Conservation (phyloP, 148 eudicot genomes). For the Cornus florida region DNA sequence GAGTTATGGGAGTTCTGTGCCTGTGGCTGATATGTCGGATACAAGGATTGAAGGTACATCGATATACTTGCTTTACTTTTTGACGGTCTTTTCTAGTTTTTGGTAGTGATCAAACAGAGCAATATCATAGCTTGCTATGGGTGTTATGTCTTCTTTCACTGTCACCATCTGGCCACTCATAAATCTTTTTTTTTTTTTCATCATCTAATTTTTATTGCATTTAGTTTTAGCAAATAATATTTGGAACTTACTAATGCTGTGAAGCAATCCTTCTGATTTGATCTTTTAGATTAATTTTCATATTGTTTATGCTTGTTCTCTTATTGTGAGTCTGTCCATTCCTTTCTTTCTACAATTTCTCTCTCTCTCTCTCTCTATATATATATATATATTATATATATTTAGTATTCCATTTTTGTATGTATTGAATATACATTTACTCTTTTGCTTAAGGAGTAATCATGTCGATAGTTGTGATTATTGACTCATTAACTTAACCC, state of each 20-base stretch:
- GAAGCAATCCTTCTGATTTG: slow-evolving; percentile 3
- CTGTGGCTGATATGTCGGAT: slow-evolving; percentile 29
- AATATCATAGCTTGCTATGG: background rate
- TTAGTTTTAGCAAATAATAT: background rate
- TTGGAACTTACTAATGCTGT: background rate
- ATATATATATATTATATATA: too few relatives aligned
- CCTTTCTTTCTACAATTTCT: background rate
- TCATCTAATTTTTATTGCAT: background rate
- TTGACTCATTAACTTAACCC: background rate
- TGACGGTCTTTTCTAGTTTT: background rate
- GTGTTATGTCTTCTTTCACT: background rate
- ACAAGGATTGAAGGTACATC: slow-evolving; percentile 46
- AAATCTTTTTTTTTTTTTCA: background rate
- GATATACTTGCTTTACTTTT: slow-evolving; percentile 10
- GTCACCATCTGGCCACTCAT: background rate
- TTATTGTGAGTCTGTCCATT: background rate
- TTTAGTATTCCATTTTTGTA: background rate
- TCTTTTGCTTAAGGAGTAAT: background rate
- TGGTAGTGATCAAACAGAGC: background rate
- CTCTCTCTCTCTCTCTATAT: too few relatives aligned
- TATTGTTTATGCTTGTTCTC: background rate
- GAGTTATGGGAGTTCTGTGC: slow-evolving; percentile 46
- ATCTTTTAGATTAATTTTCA: background rate
- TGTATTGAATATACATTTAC: background rate
- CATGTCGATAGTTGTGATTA: background rate